Conservation (phyloP, 2,329 filamentous ascomycete genomes). For the Cladosporium phlei region DNA sequence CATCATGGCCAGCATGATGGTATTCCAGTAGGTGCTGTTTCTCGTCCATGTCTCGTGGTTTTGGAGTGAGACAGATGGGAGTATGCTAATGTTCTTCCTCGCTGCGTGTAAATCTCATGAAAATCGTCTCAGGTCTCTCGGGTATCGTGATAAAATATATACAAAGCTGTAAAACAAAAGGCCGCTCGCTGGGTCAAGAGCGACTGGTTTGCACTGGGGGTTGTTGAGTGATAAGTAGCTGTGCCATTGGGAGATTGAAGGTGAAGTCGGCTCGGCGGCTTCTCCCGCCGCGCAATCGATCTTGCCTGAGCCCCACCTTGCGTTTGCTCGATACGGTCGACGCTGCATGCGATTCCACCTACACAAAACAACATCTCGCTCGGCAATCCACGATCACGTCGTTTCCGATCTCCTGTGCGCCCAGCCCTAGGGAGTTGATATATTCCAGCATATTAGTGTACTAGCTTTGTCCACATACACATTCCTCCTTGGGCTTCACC, state of each 20-base stretch:
- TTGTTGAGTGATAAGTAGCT: no score
- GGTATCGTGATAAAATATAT: neutral
- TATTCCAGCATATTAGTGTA: no score
- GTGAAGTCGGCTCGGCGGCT: slow-evolving; percentile 3
- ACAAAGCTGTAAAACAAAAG: neutral
- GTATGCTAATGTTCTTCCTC: neutral
- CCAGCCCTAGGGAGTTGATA: no score
- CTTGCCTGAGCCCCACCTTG: no score
- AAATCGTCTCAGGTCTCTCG: neutral
- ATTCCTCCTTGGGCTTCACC: no score
- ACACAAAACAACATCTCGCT: neutral
- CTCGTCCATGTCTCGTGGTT: slow-evolving; percentile 5
- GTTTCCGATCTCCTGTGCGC: no score
- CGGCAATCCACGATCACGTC: no score
- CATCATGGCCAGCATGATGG: neutral
- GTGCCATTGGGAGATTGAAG: neutral
- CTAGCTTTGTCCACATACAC: no score
- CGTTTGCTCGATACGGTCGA: no score
- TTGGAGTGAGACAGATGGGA: neutral
- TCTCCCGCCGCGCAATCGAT: no score
- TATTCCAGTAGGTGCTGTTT: slow-evolving; percentile 5
- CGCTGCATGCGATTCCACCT: no score
- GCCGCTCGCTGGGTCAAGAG: neutral
- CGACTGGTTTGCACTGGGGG: no score
- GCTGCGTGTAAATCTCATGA: neutral